Base-by-base conservation (phyloP, 495 filamentous ascomycete species). In the Daldinia decipiens region DNA sequence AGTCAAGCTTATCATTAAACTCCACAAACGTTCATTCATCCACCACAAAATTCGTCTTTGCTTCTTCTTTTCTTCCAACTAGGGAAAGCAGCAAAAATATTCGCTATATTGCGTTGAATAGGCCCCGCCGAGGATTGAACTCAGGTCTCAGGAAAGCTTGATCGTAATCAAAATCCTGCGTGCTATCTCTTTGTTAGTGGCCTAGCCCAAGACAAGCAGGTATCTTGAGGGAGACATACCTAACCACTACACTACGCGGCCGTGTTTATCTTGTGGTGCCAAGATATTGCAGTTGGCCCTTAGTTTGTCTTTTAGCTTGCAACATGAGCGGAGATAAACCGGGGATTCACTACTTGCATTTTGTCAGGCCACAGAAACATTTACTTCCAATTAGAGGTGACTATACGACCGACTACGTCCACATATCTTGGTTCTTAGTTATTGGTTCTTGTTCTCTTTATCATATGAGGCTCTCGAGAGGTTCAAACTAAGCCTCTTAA, bases 181-280 rank as follows among this genome's bases (percentile, higher is more conserved):
- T 53, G 50, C 50, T 52, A 15, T 52, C 31, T 52, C 26, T 52
- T 52, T 52, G 50, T 52, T 52, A 52, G 50, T 52, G 50, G n/a
- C 5, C 50, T 52, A 52, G 50, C 15, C 31, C 26, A n/a, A 21
- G 24, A 12, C 11, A 26, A 29, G 50, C 9, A 24, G 50, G 26
- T 29, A n/a, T 26, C 15, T 27, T 12, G 50, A 52, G 24, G 4
- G 21, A 52, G 11, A 52, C 50, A 52, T 52, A 52, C 50, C 50
- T 53, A 53, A 53, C 50, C 50, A 53, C 50, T 53, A 53, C 50
- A 53, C 50, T 53, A 53, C 50, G 50, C 50, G 50, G 50, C 50
- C 50, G 24, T 4, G 12, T 31, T n/a, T 17, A 24, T 53, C 50
- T 53, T 53, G 50, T 31, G 50, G 24, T 56, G 53, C 53, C 53